phyloP scores from a whole-genome alignment of 1,284 basidiomycete species.

The Malassezia slooffiae region DNA sequence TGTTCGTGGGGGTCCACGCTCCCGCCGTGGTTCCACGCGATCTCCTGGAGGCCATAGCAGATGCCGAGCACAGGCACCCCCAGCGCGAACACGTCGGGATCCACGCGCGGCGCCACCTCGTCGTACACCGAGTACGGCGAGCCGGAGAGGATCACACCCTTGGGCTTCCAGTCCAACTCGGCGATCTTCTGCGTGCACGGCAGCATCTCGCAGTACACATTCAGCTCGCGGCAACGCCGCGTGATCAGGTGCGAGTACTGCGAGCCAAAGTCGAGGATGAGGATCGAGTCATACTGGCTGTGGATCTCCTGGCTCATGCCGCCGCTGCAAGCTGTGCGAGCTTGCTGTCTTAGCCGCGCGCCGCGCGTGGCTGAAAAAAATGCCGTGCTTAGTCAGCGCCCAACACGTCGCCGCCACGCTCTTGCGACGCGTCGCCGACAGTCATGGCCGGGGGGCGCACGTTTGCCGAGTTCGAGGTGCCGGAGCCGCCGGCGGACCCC shows the following conservation, averaged over 20 bases:
- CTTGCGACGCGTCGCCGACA: too few species aligned
- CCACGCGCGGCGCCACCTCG: slow-evolving; percentile 79
- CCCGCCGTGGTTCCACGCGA: slow-evolving; percentile 78
- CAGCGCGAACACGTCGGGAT: slow-evolving; percentile 82
- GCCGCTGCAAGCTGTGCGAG: background rate
- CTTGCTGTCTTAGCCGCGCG: background rate
- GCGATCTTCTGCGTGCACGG: slow-evolving; percentile 88
- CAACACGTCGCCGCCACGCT: background rate
- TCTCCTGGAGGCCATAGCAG: slow-evolving; percentile 98
- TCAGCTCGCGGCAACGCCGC: slow-evolving; percentile 90
- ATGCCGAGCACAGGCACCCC: slow-evolving; percentile 91
- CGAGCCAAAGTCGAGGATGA: slow-evolving; percentile 95
- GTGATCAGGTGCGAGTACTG: slow-evolving; percentile 99
- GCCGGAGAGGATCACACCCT: slow-evolving; percentile 94
- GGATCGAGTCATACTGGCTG: slow-evolving; percentile 88
- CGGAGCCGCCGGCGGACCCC: slow-evolving; percentile 19
- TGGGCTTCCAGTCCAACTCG: slow-evolving; percentile 85
- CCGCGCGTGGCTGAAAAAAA: too few species aligned
- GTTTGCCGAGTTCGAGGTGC: slow-evolving; percentile 14
- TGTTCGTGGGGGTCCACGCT: slow-evolving; percentile 79
- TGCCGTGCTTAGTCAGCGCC: too few species aligned
- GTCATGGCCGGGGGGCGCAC: background rate
- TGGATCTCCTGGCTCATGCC: slow-evolving; percentile 57
- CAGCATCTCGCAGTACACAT: slow-evolving; percentile 95
- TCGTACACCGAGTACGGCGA: slow-evolving; percentile 99